These are phyloP conservation scores for Monosporozyma aquatica DNA, from an alignment of 805 yeast species.

Conservation along the genomic window DNA sequence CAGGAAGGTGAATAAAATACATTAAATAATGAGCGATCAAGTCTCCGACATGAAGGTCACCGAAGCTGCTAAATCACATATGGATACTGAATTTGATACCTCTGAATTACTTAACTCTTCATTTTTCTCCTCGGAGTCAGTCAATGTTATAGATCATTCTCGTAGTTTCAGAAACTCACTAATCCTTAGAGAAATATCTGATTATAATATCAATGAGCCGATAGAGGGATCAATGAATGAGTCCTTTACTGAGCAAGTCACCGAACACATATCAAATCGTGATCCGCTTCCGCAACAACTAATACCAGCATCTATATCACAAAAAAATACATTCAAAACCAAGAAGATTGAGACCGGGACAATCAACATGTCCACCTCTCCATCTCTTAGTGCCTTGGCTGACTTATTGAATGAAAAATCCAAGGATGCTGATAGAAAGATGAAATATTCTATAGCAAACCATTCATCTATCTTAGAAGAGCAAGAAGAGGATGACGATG, in stretches of 20 bases:
- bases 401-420: constrained; percentile 33
- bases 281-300: neutral
- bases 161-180: constrained; percentile 29
- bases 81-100: constrained; percentile 7
- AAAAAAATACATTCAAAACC: neutral
- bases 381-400: constrained; percentile 37
- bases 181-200: constrained; percentile 22
- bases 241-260: neutral
- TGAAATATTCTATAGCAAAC: constrained; percentile 11
- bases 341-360: constrained; percentile 15
- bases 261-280: neutral
- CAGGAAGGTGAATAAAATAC: too few relatives aligned
- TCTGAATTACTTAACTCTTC: constrained; percentile 19
- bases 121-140: constrained; percentile 25
- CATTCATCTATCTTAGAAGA: constrained; percentile 18
- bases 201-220: constrained; percentile 9
- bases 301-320: neutral
- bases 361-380: constrained; percentile 35
- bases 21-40: too few relatives aligned
- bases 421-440: constrained; percentile 23
- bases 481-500: constrained; percentile 13
- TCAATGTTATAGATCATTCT: constrained; percentile 26
- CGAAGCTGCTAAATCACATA: neutral
- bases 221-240: neutral
- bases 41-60: too few relatives aligned